Conservation (phyloP, 129 eudicot genomes). For the Escallonia rubra region DNA sequence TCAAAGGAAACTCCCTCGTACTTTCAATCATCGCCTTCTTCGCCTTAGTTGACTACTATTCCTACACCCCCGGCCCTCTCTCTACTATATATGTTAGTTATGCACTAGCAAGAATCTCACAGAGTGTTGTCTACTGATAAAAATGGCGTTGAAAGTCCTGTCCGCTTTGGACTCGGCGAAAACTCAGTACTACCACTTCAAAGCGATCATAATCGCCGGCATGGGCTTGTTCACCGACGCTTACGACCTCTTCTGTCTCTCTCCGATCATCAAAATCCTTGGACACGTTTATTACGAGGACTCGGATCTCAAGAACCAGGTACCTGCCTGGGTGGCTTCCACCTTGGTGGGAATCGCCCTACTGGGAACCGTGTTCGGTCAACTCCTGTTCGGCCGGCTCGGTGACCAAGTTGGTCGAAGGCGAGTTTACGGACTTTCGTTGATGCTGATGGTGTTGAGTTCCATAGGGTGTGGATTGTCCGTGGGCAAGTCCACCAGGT, state of each 20-base stretch:
- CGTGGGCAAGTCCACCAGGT: constrained; percentile 9
- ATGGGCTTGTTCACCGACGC: constrained; percentile 52
- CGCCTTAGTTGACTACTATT: no score
- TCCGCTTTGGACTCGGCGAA: constrained; percentile 37
- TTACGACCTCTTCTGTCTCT: constrained; percentile 42
- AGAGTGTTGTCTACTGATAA: background rate
- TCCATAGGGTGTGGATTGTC: constrained; percentile 44
- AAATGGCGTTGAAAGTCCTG: constrained; percentile 25
- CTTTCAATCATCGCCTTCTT: background rate
- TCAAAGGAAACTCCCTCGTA: constrained; percentile 9
- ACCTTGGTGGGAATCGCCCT: constrained; percentile 27
- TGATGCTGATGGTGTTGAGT: constrained; percentile 37
- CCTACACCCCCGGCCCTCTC: no score
- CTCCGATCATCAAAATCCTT: constrained; percentile 32
- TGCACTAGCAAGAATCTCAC: background rate
- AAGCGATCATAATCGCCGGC: constrained; percentile 44
- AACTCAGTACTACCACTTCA: constrained; percentile 45
- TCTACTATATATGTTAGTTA: background rate
- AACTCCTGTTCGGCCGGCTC: constrained; percentile 37
- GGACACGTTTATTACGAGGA: constrained; percentile 15
- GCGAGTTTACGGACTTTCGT: constrained; percentile 35
- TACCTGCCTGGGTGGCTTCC: constrained; percentile 19
- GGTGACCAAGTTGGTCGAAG: constrained; percentile 41
- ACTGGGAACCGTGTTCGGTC: constrained; percentile 42
- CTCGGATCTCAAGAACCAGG: background rate